A percentile compares a stretch with the other conserved stretches of the same genome.
Conservation (phyloP, 2,329 filamentous ascomycete genomes). For the Fusarium pseudograminearum region DNA sequence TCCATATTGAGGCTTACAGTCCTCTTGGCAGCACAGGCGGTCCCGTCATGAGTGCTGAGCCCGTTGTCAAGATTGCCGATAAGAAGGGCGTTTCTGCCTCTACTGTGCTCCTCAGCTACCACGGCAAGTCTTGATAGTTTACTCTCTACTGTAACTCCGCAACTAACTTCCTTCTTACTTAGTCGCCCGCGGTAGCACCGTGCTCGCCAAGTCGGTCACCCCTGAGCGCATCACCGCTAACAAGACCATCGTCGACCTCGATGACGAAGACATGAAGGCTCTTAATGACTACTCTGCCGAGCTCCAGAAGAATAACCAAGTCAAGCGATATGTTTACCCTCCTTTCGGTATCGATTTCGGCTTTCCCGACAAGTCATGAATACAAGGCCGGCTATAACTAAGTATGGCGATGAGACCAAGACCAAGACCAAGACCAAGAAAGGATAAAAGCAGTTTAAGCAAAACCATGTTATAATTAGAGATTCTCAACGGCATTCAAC, state of each 20-base stretch:
- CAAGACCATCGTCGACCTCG: slow-evolving; percentile 73
- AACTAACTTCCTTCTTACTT: slow-evolving; percentile 29
- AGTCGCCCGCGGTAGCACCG: slow-evolving; percentile 77
- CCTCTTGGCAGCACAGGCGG: slow-evolving; percentile 74
- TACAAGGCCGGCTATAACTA: slow-evolving; percentile 35
- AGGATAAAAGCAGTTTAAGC: slow-evolving; percentile 14
- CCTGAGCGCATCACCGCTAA: slow-evolving; percentile 77
- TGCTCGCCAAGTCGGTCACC: slow-evolving; percentile 79
- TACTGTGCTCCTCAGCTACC: slow-evolving; percentile 77
- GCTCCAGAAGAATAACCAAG: slow-evolving; percentile 62
- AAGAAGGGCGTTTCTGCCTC: slow-evolving; percentile 71
- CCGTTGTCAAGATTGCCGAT: slow-evolving; percentile 72
- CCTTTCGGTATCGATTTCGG: slow-evolving; percentile 77
- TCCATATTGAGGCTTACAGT: slow-evolving; percentile 79
- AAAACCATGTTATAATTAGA: slow-evolving; percentile 17
- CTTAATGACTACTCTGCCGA: slow-evolving; percentile 67
- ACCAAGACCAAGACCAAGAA: neutral
- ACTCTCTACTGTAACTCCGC: neutral
- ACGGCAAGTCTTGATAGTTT: slow-evolving; percentile 63
- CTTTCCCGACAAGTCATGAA: slow-evolving; percentile 73
- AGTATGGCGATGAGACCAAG: neutral
- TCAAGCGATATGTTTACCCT: slow-evolving; percentile 75
- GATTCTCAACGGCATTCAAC: slow-evolving; percentile 1
- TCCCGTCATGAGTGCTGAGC: slow-evolving; percentile 72
- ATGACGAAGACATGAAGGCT: slow-evolving; percentile 71